A percentile compares a stretch with the other conserved stretches of the same genome.
These are phyloP conservation scores for Termitomyces sp. DNA, from an alignment of 768 basidiomycete genomes.

Conservation along the genomic window DNA sequence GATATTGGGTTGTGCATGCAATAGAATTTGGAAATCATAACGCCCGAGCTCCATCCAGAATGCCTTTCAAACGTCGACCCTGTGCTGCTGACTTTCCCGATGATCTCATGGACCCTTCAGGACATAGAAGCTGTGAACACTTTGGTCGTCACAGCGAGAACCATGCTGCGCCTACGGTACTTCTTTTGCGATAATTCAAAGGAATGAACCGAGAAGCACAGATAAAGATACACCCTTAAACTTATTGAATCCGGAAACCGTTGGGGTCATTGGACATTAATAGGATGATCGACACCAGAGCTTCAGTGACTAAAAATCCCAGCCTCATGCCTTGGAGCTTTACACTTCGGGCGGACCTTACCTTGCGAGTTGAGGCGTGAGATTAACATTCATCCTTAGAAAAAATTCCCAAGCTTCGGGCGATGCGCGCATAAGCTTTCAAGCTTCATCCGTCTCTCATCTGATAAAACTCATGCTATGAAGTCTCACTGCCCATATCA, in stretches of 20 bases:
- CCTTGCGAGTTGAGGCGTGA: neutral
- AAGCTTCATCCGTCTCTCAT: neutral
- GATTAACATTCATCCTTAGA: neutral
- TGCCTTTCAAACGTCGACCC: neutral
- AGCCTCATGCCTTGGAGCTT: neutral
- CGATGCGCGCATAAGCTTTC: neutral
- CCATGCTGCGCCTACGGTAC: too few relatives aligned
- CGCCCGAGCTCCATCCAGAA: neutral
- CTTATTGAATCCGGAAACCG: too few relatives aligned
- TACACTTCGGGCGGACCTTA: neutral
- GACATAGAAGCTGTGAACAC: neutral
- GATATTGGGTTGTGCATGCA: constrained; percentile 5
- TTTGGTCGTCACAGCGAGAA: too few relatives aligned
- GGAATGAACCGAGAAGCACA: neutral
- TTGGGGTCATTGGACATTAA: neutral
- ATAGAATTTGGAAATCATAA: constrained; percentile 10
- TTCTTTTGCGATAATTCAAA: neutral
- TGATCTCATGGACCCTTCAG: neutral
- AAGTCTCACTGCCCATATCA: neutral
- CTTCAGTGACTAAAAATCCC: neutral
- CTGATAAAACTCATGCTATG: too few relatives aligned
- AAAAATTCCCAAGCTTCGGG: neutral
- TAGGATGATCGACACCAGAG: neutral
- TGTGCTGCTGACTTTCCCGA: neutral
- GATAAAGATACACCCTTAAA: neutral